Evolutionary conservation across 2,329 filamentous ascomycete genomes (phyloP).

Genomic region (Colletotrichum orchidophilum): DNA sequence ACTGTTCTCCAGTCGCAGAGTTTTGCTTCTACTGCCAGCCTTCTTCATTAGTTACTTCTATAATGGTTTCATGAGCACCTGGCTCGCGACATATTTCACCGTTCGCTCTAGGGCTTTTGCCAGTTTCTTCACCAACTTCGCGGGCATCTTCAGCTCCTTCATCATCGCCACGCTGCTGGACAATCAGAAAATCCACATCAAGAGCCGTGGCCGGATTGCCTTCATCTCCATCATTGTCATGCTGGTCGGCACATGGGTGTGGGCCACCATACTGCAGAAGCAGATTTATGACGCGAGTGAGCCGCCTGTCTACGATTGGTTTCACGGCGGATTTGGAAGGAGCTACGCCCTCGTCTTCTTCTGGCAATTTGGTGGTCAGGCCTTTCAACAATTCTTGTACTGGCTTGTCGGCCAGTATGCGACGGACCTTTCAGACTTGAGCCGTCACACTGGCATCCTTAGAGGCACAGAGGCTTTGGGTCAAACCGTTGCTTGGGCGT

Average conservation of each 20-base stretch:
- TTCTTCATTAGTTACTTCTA: slow-evolving; percentile 25
- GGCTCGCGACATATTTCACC: slow-evolving; percentile 19
- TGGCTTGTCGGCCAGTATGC: slow-evolving; percentile 22
- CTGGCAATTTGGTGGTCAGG: slow-evolving; percentile 22
- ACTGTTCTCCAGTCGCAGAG: slow-evolving; percentile 6
- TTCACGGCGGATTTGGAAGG: slow-evolving; percentile 1
- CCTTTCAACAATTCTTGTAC: slow-evolving; percentile 17
- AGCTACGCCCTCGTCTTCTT: slow-evolving; percentile 18
- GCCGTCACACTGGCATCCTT: slow-evolving; percentile 13
- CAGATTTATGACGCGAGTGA: slow-evolving; percentile 9
- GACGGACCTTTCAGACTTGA: slow-evolving; percentile 16
- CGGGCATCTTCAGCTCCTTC: slow-evolving; percentile 19
- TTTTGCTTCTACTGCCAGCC: slow-evolving; percentile 6
- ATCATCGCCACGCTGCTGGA: slow-evolving; percentile 8
- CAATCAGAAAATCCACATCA: slow-evolving; percentile 12
- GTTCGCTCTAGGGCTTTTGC: slow-evolving; percentile 18
- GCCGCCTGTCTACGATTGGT: slow-evolving; percentile 11
- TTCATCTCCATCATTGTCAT: slow-evolving; percentile 9
- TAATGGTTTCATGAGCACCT: slow-evolving; percentile 21
- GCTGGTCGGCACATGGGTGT: slow-evolving; percentile 11
- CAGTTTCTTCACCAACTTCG: slow-evolving; percentile 19
- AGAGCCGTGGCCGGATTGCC: slow-evolving; percentile 9
- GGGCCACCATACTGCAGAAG: slow-evolving; percentile 15
- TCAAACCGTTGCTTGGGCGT: slow-evolving; percentile 20
- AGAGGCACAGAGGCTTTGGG: slow-evolving; percentile 14